Evolutionary conservation across 2,329 filamentous ascomycete genomes (phyloP).

Genomic region (Aureobasidium sp.): DNA sequence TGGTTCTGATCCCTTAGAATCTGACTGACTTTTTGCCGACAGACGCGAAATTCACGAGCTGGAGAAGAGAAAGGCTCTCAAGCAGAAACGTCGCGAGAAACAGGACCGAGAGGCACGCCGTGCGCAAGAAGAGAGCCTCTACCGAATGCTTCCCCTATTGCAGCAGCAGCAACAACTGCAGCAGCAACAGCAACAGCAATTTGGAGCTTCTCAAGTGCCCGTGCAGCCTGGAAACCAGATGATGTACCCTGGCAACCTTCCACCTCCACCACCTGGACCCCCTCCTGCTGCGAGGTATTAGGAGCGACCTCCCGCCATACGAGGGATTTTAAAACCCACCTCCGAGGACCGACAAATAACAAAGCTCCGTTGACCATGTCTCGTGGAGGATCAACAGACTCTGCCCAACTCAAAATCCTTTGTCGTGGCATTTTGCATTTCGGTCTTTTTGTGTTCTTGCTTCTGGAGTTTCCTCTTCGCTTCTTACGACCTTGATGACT

Average conservation of each 20-base stretch:
- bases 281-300: slow-evolving; percentile 14
- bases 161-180: slow-evolving; percentile 3
- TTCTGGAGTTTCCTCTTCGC: not conserved
- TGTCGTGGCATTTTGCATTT: not conserved
- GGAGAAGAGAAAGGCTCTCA: slow-evolving; percentile 35
- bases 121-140: slow-evolving; percentile 5
- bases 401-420: not conserved
- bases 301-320: slow-evolving; percentile 9
- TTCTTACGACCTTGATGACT: not conserved
- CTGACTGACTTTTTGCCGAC: slow-evolving; percentile 3
- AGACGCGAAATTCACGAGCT: slow-evolving; percentile 45
- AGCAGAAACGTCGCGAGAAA: slow-evolving; percentile 21
- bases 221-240: slow-evolving; percentile 7
- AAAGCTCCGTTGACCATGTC: not conserved
- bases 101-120: slow-evolving; percentile 1
- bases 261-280: slow-evolving; percentile 11
- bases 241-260: slow-evolving; percentile 6
- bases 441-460: not conserved
- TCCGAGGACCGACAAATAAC: slow-evolving; percentile 4
- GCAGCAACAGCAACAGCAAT: not conserved
- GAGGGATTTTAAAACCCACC: slow-evolving; percentile 10
- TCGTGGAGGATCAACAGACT: not conserved
- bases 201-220: not conserved
- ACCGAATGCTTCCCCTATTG: not conserved
- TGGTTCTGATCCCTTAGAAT: not conserved